Conservation (phyloP, 2,329 filamentous ascomycete genomes). For the Shiraia sp. region DNA sequence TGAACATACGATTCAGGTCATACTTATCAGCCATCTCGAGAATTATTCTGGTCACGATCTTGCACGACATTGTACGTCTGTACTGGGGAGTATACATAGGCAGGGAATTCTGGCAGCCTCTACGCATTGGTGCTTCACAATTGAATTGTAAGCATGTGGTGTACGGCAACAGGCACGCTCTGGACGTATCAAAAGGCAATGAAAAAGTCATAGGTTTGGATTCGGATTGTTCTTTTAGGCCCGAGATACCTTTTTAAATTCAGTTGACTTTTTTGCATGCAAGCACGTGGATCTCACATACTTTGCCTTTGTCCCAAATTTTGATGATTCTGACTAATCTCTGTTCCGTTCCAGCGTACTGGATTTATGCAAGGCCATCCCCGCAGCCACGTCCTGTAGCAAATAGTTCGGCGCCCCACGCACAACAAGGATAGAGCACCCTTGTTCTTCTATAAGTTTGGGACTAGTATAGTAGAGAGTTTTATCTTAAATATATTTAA, state of each 20-base stretch:
- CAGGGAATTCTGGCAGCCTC: constrained; percentile 5
- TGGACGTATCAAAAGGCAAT: constrained; percentile 13
- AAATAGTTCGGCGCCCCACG: too few relatives aligned
- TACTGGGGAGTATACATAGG: constrained; percentile 8
- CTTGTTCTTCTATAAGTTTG: too few relatives aligned
- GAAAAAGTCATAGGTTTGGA: constrained; percentile 21
- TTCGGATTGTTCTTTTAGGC: constrained; percentile 15
- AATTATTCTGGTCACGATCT: constrained; percentile 19
- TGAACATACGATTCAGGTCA: constrained; percentile 17
- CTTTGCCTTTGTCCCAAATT: too few relatives aligned
- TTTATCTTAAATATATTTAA: too few relatives aligned
- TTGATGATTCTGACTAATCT: too few relatives aligned
- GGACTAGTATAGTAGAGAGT: too few relatives aligned
- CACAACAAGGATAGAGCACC: too few relatives aligned
- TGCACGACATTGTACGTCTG: constrained; percentile 29
- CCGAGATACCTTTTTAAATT: constrained; percentile 22
- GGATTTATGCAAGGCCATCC: too few relatives aligned
- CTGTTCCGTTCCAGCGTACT: too few relatives aligned
- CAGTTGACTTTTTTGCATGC: constrained; percentile 2
- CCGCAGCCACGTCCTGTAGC: too few relatives aligned
- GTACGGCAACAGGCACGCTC: constrained; percentile 11
- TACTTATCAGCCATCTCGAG: constrained; percentile 15
- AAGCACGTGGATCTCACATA: too few relatives aligned
- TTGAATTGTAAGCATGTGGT: too few relatives aligned
- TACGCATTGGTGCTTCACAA: constrained; percentile 5